A percentile compares a stretch with the other conserved stretches of the same genome.
Conservation (phyloP, 495 filamentous ascomycete genomes). For the Venustampulla echinocandica region DNA sequence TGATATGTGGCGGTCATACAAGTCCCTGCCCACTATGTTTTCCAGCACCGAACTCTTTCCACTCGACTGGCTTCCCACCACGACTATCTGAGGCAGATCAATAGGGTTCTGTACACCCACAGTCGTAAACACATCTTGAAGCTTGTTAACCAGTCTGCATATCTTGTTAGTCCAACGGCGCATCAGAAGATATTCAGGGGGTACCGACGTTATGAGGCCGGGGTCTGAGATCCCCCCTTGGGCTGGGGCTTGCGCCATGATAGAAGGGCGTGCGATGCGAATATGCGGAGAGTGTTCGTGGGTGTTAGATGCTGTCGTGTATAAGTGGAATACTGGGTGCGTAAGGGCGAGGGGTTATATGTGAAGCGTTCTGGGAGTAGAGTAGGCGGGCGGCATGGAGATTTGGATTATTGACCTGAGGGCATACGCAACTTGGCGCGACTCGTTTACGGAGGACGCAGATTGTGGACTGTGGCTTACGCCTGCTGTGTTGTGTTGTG, state of each 20-base stretch:
- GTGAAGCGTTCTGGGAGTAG: not conserved
- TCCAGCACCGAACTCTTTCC: conserved; percentile 99
- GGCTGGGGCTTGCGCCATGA: conserved; percentile 25
- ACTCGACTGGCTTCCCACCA: conserved; percentile 97
- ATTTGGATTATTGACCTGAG: not conserved
- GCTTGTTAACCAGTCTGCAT: conserved; percentile 88
- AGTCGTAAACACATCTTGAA: conserved; percentile 98
- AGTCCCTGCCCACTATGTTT: conserved; percentile 98
- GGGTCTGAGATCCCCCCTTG: conserved; percentile 50
- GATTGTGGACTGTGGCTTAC: conserved; percentile 7
- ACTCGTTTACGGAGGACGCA: too few relatives aligned
- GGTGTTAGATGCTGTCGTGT: not conserved
- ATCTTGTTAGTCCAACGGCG: conserved; percentile 21
- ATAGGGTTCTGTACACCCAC: conserved; percentile 99
- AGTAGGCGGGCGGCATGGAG: not conserved
- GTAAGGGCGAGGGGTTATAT: conserved; percentile 4
- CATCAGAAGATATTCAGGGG: conserved; percentile 16
- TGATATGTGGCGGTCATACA: conserved; percentile 50
- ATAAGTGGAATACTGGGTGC: not conserved
- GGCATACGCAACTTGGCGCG: conserved; percentile 15
- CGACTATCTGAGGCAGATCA: conserved; percentile 96
- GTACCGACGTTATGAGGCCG: conserved; percentile 46
- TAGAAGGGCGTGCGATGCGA: conserved; percentile 2
- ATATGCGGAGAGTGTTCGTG: not conserved
- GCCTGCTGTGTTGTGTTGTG: not conserved